Conservation (phyloP, 768 basidiomycete species). For the Sarcomyxa edulis region DNA sequence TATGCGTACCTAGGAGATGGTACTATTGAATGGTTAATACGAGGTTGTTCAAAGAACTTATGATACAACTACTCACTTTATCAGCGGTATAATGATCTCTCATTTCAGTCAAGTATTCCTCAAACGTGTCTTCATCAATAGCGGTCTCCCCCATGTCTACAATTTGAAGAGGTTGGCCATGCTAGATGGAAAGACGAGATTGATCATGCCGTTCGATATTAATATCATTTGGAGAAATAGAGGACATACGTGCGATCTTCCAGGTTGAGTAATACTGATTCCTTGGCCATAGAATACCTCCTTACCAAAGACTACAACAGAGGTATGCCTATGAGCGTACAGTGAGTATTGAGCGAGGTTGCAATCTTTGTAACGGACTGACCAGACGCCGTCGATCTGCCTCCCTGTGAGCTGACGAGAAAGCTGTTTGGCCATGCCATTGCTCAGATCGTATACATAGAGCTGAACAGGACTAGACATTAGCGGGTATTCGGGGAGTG, state of each 20-base stretch:
- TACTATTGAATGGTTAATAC: constrained; percentile 43
- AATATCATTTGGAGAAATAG: not conserved
- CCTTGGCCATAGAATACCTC: constrained; percentile 93
- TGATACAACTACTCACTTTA: constrained; percentile 60
- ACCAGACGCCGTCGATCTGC: constrained; percentile 95
- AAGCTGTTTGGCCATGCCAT: constrained; percentile 75
- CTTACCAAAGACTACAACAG: constrained; percentile 79
- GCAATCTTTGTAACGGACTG: not conserved
- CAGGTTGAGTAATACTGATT: constrained; percentile 65
- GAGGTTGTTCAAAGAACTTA: not conserved
- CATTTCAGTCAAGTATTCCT: constrained; percentile 78
- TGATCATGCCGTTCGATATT: not conserved
- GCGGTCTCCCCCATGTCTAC: constrained; percentile 76
- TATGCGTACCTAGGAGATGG: constrained; percentile 66
- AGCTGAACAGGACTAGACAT: constrained; percentile 58
- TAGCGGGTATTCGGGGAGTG: too few relatives aligned
- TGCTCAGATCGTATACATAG: constrained; percentile 89
- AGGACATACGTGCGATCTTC: constrained; percentile 71
- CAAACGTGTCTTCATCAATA: constrained; percentile 79
- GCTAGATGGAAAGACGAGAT: constrained; percentile 37
- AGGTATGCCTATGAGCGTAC: constrained; percentile 72
- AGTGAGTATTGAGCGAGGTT: not conserved
- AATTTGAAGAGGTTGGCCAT: constrained; percentile 67
- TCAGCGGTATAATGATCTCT: constrained; percentile 82
- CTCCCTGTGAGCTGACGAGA: constrained; percentile 79